Evolutionary conservation across 2,329 filamentous ascomycete species (phyloP), one percentile per base, ranked within the genome.

Genomic region (Fusarium piperis): DNA sequence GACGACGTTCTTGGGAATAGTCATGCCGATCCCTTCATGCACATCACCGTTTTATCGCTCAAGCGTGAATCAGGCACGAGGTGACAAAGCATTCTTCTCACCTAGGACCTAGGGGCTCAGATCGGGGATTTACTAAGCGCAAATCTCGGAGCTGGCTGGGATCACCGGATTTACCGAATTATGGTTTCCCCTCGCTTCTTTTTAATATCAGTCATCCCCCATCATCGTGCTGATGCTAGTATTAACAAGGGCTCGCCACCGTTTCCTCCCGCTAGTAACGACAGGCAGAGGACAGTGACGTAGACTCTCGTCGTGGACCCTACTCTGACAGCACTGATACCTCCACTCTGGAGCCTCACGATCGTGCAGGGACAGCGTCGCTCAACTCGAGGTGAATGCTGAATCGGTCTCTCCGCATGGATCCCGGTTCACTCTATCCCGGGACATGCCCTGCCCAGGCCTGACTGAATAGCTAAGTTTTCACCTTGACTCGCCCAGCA

Each of bases 21-120:
- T 41, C 26, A 52, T 52, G 70, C 28, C 41, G 70, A 72, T 72
- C 70, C 16, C 56, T 46, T 33, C 30, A 70, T 70, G 66, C 62
- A 70, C 48, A 70, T 64, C 58, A 63, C 65, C 62, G 66, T 52
- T 72, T 41, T 35, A 59, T 64, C 44, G 52, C 51, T 56, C 70
- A 62, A 52, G 30, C 16, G 30, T 70, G 44, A 67, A 67, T 70
- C 39, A 57, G 64, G 59, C 3, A 61, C 16, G 26, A 41, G 38
- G n/a, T 38, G 57, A 38, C 57, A 48, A 48, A 28, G 39, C 57
- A 28, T 26, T 38, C 53, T 28, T 13, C 16, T 59, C 30, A 26
- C 39, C 20, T 20, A 23, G 23, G 23, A 44, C 39, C 39, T 44
- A 13, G 39, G 39, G 39, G 39, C 20, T 44, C 30, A 32, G 35